Evolutionary conservation across 139 green algal genomes (phyloP).

Genomic region (Trebouxia sp.): DNA sequence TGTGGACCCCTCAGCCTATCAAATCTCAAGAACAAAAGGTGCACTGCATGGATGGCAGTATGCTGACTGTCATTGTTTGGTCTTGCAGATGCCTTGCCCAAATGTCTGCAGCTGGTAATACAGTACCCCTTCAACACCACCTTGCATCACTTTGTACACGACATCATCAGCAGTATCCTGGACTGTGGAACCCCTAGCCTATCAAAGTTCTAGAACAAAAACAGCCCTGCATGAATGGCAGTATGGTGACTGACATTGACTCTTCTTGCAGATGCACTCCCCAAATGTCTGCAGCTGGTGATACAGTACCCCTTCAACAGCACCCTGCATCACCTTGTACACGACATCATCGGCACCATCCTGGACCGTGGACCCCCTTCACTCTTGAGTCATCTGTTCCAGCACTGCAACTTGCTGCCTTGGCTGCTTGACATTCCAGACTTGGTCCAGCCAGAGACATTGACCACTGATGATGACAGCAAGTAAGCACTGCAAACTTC

Average conservation of each 20-base stretch:
- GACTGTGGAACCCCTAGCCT: background rate
- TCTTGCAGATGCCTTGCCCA: conserved; percentile 41
- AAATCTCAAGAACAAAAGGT: no score
- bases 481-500: no score
- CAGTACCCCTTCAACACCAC: conserved; percentile 89
- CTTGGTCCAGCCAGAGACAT: conserved; percentile 36
- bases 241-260: background rate
- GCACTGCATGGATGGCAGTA: no score
- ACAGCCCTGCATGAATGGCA: background rate
- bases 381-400: conserved; percentile 70
- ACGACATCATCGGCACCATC: conserved; percentile 29
- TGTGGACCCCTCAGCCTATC: conserved; percentile 36
- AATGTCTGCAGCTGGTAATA: conserved; percentile 73
- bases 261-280: conserved; percentile 41
- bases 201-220: no score
- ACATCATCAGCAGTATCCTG: background rate
- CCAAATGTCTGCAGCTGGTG: conserved; percentile 73
- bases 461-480: background rate
- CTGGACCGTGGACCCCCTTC: conserved; percentile 41
- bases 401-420: conserved; percentile 56
- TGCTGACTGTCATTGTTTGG: no score
- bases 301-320: conserved; percentile 89
- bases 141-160: conserved; percentile 68
- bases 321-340: conserved; percentile 74
- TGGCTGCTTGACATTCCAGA: conserved; percentile 70